Base-by-base conservation (phyloP, 2,329 filamentous ascomycete species). In the Aspergillus hiratsukae region DNA sequence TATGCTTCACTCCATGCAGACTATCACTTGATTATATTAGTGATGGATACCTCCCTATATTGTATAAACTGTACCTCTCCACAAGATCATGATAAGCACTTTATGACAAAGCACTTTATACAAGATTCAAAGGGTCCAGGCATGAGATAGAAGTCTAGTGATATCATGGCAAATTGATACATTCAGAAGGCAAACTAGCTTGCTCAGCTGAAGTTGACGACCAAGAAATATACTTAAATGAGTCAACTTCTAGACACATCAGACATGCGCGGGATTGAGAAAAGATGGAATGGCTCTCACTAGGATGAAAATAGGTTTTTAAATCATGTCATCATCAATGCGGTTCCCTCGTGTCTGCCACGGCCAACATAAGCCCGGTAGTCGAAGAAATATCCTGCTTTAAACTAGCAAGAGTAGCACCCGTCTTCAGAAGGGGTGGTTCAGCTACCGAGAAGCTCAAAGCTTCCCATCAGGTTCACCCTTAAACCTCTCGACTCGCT, bases 391-490 rank as follows among this genome's bases (percentile, higher is more conserved):
- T 45, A 27, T 27, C 10, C 43, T n/a, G 21, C 43, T 46, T 10
- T 1, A 46, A 23, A 46, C 21, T 11, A 17, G 23, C 7, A 14
- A 14, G 11, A 46, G 43, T 14, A 46, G 43, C 43, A 5, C 21
- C 23, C 9, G 23, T 23, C 1, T 21, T 14, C 9, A 17, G 6
- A 46, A 14, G 43, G 21, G 21, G 21, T 46, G 7, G 11, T 46
- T 27, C 43, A 37, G 31, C 43, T 23, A 46, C 11, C 19, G 28
- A 28, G 40, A 28, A 17, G 17, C 35, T 80, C 74, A 88, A 63
- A 96, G 72, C 51, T 90, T 83, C 35, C 93, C 93, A 72, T 99
- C 93, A 58, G 85, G 88, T 75, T 99, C 95, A 63, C 94, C 94
- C 21, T 90, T 87, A 58, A 97, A 81, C 70, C 94, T 82, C 78